These are phyloP conservation scores for Lotmaria passim DNA, from an alignment of 208 protist genomes.

Conservation along the genomic window DNA sequence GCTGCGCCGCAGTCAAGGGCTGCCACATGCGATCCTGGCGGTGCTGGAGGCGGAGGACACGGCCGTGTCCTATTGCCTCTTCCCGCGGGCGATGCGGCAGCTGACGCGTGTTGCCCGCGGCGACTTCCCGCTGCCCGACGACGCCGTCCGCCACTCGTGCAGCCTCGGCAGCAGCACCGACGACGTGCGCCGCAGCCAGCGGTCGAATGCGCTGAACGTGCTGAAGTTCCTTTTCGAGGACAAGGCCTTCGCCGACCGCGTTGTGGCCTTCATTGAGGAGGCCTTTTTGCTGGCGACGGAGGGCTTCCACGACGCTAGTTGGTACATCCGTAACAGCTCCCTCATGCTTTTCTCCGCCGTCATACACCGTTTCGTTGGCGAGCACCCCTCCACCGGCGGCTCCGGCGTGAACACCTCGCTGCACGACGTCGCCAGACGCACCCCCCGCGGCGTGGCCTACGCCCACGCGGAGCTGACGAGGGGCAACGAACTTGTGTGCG, in stretches of 20 bases:
- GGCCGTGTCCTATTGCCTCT: slow-evolving; percentile 64
- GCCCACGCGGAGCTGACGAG: slow-evolving; percentile 51
- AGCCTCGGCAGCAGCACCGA: slow-evolving; percentile 7
- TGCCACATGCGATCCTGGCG: slow-evolving; percentile 83
- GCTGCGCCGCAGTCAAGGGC: slow-evolving; percentile 90
- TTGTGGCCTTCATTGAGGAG: slow-evolving; percentile 71
- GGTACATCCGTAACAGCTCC: slow-evolving; percentile 92
- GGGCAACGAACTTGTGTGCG: slow-evolving; percentile 16
- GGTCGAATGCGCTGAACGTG: slow-evolving; percentile 92
- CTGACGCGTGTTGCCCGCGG: slow-evolving; percentile 56
- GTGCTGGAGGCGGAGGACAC: slow-evolving; percentile 87
- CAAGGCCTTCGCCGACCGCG: slow-evolving; percentile 69
- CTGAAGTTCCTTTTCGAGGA: slow-evolving; percentile 94
- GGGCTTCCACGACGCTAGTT: slow-evolving; percentile 83
- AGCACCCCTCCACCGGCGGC: slow-evolving; percentile 79
- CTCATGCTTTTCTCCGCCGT: slow-evolving; percentile 92
- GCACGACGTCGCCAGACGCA: slow-evolving; percentile 74
- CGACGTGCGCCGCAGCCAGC: slow-evolving; percentile 62
- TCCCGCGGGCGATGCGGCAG: slow-evolving; percentile 66
- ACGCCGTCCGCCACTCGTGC: background rate
- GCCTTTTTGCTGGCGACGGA: slow-evolving; percentile 80
- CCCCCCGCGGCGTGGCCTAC: slow-evolving; percentile 69
- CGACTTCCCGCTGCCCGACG: background rate
- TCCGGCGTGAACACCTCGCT: slow-evolving; percentile 84
- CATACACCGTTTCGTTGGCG: slow-evolving; percentile 90